Evolutionary conservation across 78 protist species (phyloP).

Genomic region (Trichosphaerium sp.): DNA sequence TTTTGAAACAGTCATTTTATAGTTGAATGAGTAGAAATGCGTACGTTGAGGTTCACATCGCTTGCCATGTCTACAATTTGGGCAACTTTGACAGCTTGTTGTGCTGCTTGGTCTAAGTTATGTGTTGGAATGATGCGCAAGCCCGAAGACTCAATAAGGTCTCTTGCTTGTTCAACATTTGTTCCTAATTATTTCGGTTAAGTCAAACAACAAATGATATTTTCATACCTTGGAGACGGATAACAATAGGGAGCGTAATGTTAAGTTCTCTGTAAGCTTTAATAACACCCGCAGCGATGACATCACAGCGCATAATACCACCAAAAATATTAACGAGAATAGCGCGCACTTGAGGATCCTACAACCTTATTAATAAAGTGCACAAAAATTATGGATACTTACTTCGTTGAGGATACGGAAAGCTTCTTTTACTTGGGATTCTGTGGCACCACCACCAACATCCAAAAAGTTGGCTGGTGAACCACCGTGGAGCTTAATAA

Average conservation of each 20-base stretch:
- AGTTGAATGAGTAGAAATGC: too few relatives aligned
- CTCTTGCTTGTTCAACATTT: constrained; percentile 53
- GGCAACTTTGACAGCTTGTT: constrained; percentile 48
- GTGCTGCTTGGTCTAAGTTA: constrained; percentile 83
- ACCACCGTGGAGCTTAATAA: constrained; percentile 83
- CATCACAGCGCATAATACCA: constrained; percentile 84
- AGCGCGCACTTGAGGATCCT: constrained; percentile 50
- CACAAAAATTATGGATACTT: too few relatives aligned
- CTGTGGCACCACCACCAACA: constrained; percentile 94
- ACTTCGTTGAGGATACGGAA: constrained; percentile 82
- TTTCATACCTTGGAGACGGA: constrained; percentile 72
- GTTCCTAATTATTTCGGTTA: constrained; percentile 38
- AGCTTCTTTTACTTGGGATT: constrained; percentile 73
- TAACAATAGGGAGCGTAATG: constrained; percentile 57
- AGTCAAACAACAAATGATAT: background rate
- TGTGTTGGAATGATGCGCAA: constrained; percentile 46
- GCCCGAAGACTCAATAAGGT: constrained; percentile 55
- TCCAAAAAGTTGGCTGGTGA: constrained; percentile 97
- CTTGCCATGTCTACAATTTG: too few relatives aligned
- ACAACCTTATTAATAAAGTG: too few relatives aligned
- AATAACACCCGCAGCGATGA: constrained; percentile 82
- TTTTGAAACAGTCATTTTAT: too few relatives aligned
- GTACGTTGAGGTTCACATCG: too few relatives aligned
- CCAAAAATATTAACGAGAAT: constrained; percentile 92
- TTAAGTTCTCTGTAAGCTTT: constrained; percentile 60